Base-by-base conservation (phyloP, 1,284 basidiomycete species). In the Xerocomus nothofagi region DNA sequence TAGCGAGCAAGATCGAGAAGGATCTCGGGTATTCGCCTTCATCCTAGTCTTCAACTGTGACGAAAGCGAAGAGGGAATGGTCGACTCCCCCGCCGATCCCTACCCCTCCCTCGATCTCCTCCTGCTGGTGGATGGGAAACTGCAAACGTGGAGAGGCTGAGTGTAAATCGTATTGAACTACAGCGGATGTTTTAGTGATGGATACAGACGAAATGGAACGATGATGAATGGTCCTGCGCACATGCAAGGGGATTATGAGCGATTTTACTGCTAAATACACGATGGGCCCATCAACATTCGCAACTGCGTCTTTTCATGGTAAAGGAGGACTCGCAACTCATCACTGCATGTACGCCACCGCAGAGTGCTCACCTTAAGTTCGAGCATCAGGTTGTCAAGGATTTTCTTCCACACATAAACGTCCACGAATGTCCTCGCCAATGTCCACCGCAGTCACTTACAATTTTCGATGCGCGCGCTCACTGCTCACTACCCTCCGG, bases 391-490 rank as follows among this genome's bases (percentile, higher is more conserved):
- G 29, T 5, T 23, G 17, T 12, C 45, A 7, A 24, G 12, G 6
- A 7, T 31, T 31, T 27, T 20, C 11, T 6, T 6, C n/a, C n/a
- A n/a, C n/a, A n/a, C 38, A 20, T 24, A 18, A 18, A 9, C 23
- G 4, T 12, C 14, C 29, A 31, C 33, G 10, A 34, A 62, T 65
- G 60, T 31, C 48, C 14, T 47, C 49, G 18, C 60, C 42, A 42
- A 39, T 63, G 39, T 57, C 40, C n/a, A 24, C 38, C 6, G 59
- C 49, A 6, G 55, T 48, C 29, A 62, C 60, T 12, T 57, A 53
- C 31, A 41, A 17, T 36, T 46, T 52, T 37, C 60, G 44, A 24
- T 59, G 55, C 44, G 60, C 62, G 6, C 60, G 31, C 8, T 61
- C 62, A 18, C 37, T 62, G 26, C 50, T 50, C 20, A 27, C 29